Evolutionary conservation across 2,329 filamentous ascomycete species (phyloP).

Genomic region (Xylaria sp.): DNA sequence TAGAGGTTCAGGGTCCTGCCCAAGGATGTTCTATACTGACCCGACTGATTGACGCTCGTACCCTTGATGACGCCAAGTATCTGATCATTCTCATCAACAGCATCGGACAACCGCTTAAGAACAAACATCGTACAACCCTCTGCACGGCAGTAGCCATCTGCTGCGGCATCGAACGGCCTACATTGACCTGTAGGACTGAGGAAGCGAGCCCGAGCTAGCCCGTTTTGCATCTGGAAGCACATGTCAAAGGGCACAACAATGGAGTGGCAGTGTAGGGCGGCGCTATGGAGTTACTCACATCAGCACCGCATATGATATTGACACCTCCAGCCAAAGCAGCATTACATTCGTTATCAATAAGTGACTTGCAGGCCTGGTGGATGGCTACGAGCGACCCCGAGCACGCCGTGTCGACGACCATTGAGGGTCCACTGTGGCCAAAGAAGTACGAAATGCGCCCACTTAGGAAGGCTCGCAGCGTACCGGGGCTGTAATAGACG

Average conservation of each 20-base stretch:
- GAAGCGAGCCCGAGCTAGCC: slow-evolving; percentile 21
- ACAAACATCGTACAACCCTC: slow-evolving; percentile 17
- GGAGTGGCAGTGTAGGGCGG: too few relatives aligned
- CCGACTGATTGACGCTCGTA: slow-evolving; percentile 20
- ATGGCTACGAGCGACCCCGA: slow-evolving; percentile 37
- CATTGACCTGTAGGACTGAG: slow-evolving; percentile 17
- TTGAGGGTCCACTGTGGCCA: slow-evolving; percentile 32
- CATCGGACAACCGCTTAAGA: slow-evolving; percentile 15
- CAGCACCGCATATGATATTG: slow-evolving; percentile 24
- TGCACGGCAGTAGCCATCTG: slow-evolving; percentile 19
- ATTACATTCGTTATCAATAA: slow-evolving; percentile 18
- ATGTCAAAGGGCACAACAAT: slow-evolving; percentile 15
- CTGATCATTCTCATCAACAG: slow-evolving; percentile 19
- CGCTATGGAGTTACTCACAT: slow-evolving; percentile 18
- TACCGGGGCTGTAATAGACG: slow-evolving; percentile 35
- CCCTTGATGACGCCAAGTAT: slow-evolving; percentile 23
- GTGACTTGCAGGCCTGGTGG: slow-evolving; percentile 33
- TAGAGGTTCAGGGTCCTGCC: too few relatives aligned
- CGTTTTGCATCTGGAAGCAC: too few relatives aligned
- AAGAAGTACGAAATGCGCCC: slow-evolving; percentile 34
- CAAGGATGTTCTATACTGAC: too few relatives aligned
- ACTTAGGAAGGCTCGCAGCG: slow-evolving; percentile 21
- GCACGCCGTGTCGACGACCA: slow-evolving; percentile 36
- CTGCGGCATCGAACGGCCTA: slow-evolving; percentile 15
- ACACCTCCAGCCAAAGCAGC: slow-evolving; percentile 26